Base-by-base conservation (phyloP, 768 basidiomycete species). In the Suillus bovinus region DNA sequence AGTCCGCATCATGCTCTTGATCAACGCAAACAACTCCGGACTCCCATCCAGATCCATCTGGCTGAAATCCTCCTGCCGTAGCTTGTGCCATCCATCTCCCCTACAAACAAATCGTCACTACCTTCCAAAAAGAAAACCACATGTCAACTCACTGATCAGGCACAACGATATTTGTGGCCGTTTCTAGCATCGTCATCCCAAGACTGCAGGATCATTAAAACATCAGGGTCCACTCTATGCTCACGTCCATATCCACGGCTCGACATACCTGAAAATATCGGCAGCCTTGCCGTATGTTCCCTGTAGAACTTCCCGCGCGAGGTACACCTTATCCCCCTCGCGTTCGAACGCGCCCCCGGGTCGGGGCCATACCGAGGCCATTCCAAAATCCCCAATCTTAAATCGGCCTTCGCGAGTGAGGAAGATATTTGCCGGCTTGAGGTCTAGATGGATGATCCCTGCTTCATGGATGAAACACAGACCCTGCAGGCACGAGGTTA, bases 301-400 rank as follows among this genome's bases (percentile, higher is more conserved):
- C 72, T 94, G 88, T 58, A 99, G 80, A 46, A 98, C 92, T 78
- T 99, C 97, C 13, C 94, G 94, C 44, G 97, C 95, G 78, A 99
- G 84, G 79, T 99, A 99, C 66, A 96, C 82, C 73, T 99, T 91
- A 76, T 99, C 97, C 6, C 97, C 97, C 75, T 99, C 97, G 17
- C 97, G 85, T 75, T 99, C 96, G 72, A 98, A 94, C n/a, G 75
- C 74, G 16, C 78, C 80, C 4, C 73, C 67, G 8, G 68, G 55
- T 42, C 94, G 80, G 1, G 94, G 94, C 91, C 93, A 96, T 58
- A 94, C 69, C 7, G 93, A 93, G n/a, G 96, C 96, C 88, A 99
- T 94, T 10, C 97, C 97, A 78, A 99, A 98, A 74, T 99, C 97
- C 9, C 96, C 96, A 73, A 99, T 94, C 79, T 94, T 94, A 79